phyloP scores from a whole-genome alignment of 2,329 filamentous ascomycete species.

The Aaosphaeria pasadenensis region DNA sequence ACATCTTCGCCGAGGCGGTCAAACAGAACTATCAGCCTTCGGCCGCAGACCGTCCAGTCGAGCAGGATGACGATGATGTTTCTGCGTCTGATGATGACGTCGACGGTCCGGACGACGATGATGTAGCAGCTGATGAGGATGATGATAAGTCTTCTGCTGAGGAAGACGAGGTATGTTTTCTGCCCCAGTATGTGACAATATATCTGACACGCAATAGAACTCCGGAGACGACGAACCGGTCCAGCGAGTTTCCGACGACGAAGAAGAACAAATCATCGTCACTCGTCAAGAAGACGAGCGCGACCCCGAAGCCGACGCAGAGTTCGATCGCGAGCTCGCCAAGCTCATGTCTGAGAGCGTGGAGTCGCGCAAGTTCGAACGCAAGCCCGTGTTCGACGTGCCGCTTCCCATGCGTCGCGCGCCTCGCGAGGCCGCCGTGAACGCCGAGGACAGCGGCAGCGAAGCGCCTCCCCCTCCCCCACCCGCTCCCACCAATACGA shows the following conservation, averaged over 20 bases:
- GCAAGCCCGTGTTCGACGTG: conserved; percentile 93
- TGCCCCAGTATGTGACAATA: background rate
- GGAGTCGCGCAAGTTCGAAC: conserved; percentile 93
- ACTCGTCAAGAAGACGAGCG: conserved; percentile 85
- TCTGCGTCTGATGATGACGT: conserved; percentile 73
- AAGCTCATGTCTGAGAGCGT: conserved; percentile 98
- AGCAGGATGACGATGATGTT: conserved; percentile 70
- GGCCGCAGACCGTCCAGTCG: conserved; percentile 65
- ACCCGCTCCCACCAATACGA: conserved; percentile 54
- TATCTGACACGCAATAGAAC: conserved; percentile 23
- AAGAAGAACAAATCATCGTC: conserved; percentile 87
- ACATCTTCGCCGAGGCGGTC: conserved; percentile 82
- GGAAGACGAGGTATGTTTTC: conserved; percentile 49
- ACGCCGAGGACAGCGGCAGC: conserved; percentile 39
- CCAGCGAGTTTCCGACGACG: conserved; percentile 60
- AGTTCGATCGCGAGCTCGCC: conserved; percentile 96
- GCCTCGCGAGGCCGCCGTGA: conserved; percentile 52
- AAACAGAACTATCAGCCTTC: conserved; percentile 83
- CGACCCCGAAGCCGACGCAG: conserved; percentile 91
- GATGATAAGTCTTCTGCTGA: conserved; percentile 51
- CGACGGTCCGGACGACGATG: conserved; percentile 48
- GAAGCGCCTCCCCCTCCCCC: conserved; percentile 39
- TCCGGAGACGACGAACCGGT: conserved; percentile 45
- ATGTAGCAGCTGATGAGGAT: conserved; percentile 45
- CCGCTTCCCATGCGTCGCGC: conserved; percentile 81